Percentiles rank a stretch among this genome's conserved stretches.
Evolutionary conservation across 2,329 filamentous ascomycete genomes (phyloP).

Genomic region (Sporothrix humicola): DNA sequence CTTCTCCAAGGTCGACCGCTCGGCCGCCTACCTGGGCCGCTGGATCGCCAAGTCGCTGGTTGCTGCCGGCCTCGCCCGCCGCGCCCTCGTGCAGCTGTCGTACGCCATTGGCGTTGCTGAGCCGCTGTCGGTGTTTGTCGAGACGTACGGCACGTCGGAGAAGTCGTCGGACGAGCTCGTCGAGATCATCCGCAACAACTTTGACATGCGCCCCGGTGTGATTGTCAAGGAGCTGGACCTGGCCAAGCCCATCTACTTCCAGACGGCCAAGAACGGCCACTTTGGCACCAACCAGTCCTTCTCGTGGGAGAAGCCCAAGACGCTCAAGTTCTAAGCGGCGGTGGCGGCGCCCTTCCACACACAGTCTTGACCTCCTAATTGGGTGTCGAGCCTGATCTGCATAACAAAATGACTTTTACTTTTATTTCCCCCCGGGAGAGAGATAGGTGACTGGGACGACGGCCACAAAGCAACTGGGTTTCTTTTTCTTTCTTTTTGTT

Average conservation of each 20-base stretch:
- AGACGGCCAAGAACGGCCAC: slow-evolving; percentile 99
- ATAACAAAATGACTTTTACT: slow-evolving; percentile 28
- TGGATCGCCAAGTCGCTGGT: slow-evolving; percentile 99
- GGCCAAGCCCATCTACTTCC: slow-evolving; percentile 94
- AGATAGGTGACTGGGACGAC: background rate
- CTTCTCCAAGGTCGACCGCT: slow-evolving; percentile 99
- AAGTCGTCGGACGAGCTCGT: slow-evolving; percentile 93
- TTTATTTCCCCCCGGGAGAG: background rate
- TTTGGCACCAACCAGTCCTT: slow-evolving; percentile 97
- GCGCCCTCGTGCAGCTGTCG: slow-evolving; percentile 94
- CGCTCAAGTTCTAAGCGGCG: slow-evolving; percentile 87
- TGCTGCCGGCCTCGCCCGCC: slow-evolving; percentile 83
- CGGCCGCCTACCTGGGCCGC: slow-evolving; percentile 93
- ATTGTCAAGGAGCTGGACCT: slow-evolving; percentile 98
- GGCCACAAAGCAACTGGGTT: slow-evolving; percentile 1
- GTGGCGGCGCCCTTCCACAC: too few relatives aligned
- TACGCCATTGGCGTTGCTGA: slow-evolving; percentile 99
- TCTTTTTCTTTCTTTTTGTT: background rate
- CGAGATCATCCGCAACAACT: slow-evolving; percentile 92
- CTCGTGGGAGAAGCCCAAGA: slow-evolving; percentile 98
- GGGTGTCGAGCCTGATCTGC: too few relatives aligned
- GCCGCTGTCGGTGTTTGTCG: slow-evolving; percentile 96
- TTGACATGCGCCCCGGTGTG: slow-evolving; percentile 96
- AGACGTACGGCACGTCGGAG: slow-evolving; percentile 92
- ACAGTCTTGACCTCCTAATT: too few relatives aligned